Base-by-base conservation (phyloP, 2,329 filamentous ascomycete species). In the Talaromyces rugulosus region DNA sequence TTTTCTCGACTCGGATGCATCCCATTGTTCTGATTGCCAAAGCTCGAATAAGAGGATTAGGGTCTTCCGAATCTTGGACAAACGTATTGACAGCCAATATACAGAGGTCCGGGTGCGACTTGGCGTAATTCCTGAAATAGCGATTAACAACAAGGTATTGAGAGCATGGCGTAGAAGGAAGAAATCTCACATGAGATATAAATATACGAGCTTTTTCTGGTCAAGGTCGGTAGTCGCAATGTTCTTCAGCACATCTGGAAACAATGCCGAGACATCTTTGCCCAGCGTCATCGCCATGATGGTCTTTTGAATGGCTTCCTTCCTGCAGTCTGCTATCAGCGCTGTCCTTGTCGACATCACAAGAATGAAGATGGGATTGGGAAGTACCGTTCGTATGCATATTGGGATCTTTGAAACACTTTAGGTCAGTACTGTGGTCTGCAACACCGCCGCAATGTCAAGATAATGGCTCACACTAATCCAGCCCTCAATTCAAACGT, bases 201-300 rank as follows among this genome's bases (percentile, higher is more conserved):
- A 83, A 74, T 99, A 99, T 18, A 99, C 95, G 68, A 99, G 89
- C 83, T 99, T 99, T 86, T 99, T 99, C 82, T 99, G 95, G 76
- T 99, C 95, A 66, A 99, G 81, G 73, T 99, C 95, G 53, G 80
- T 83, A 1, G 95, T 99, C 62, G 95, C 95, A 77, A 99, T 99
- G 74, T 99, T 99, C 85, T 99, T 99, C 66, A 99, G 82, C 36
- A 99, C 95, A 74, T 99, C 95, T 1, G 95, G 95, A 75, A 99
- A 99, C 66, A 99, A 82, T 61, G 93, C 91, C 59, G 95, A 99
- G 63, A 99, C 95, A 80, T 99, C 95, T 79, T 99, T 99, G 77
- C 95, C 95, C 70, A 99, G 78, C 1, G 95, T 99, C 95, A 99
- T 99, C 75, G 95, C 93, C 93, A 98, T 98, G 81, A 99, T 99